A percentile compares a stretch with the other conserved stretches of the same genome.
Conservation (phyloP, 202 grass and related monocot genomes). For the Zoysia matrella region DNA sequence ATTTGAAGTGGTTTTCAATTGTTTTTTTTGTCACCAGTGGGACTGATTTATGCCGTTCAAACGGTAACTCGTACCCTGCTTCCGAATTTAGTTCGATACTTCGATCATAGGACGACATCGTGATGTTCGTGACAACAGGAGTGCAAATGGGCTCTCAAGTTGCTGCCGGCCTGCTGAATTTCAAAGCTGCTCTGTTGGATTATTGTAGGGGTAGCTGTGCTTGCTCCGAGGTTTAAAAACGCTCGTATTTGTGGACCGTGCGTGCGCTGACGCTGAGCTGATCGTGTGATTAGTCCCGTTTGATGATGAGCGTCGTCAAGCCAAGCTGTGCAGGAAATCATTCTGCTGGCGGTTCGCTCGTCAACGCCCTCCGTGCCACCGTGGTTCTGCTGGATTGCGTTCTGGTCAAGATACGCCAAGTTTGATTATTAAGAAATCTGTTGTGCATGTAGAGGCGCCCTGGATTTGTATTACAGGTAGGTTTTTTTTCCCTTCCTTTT, state of each 20-base stretch:
- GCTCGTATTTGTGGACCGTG: no score
- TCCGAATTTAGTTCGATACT: no score
- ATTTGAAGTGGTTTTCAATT: no score
- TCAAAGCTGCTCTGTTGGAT: slow-evolving; percentile 10
- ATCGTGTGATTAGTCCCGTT: not conserved
- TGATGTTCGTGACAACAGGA: no score
- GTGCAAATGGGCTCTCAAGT: no score
- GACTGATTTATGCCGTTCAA: no score
- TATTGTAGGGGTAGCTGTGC: not conserved
- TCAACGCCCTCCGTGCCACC: slow-evolving; percentile 35
- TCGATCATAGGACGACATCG: no score
- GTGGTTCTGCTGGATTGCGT: slow-evolving; percentile 32
- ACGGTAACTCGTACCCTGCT: no score
- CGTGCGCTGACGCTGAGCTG: not conserved
- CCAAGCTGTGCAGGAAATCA: slow-evolving; percentile 29
- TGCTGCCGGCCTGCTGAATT: no score
- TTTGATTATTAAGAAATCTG: not conserved
- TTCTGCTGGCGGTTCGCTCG: slow-evolving; percentile 22
- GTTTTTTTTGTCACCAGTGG: no score
- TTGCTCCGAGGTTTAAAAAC: not conserved
- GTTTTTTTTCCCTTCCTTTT: no score
- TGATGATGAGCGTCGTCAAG: not conserved
- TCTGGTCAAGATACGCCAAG: not conserved
- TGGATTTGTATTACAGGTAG: no score
- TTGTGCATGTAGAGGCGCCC: not conserved